Conservation (phyloP, 2,329 filamentous ascomycete genomes). For the Zymoseptoria brevis region DNA sequence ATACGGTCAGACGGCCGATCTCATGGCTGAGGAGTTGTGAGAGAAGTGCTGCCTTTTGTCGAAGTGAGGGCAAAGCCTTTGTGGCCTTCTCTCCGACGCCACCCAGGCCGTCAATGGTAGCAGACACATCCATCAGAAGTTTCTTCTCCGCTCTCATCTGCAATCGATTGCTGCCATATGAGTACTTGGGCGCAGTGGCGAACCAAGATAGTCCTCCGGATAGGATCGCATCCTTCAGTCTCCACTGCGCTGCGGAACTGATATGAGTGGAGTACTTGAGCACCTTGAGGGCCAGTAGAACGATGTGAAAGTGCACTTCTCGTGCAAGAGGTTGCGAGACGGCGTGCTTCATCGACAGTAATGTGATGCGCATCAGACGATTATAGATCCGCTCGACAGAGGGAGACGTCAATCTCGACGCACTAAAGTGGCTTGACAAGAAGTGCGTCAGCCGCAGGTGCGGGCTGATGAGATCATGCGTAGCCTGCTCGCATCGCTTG, state of each 20-base stretch:
- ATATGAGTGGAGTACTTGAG: conserved; percentile 60
- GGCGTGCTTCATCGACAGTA: conserved; percentile 63
- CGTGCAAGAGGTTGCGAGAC: conserved; percentile 76
- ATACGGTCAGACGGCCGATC: conserved; percentile 73
- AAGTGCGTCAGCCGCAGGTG: conserved; percentile 83
- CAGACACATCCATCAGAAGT: conserved; percentile 66
- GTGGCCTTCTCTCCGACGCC: conserved; percentile 45
- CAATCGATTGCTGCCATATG: conserved; percentile 86
- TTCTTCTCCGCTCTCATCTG: conserved; percentile 90
- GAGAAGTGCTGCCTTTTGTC: conserved; percentile 76
- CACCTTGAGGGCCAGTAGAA: conserved; percentile 74
- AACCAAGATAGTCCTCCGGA: conserved; percentile 90
- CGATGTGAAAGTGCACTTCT: conserved; percentile 82
- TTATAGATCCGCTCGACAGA: conserved; percentile 76
- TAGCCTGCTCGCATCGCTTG: conserved; percentile 65
- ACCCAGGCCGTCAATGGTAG: conserved; percentile 56
- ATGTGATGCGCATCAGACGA: conserved; percentile 69
- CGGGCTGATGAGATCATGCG: conserved; percentile 77
- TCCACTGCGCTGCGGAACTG: conserved; percentile 63
- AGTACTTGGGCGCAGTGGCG: conserved; percentile 72
- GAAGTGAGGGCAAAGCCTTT: conserved; percentile 56
- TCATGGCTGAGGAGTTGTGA: conserved; percentile 76
- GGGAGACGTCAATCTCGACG: conserved; percentile 73
- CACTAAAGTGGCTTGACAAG: conserved; percentile 88
- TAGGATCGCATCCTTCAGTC: conserved; percentile 79